Evolutionary conservation across 805 yeast genomes (phyloP).

Genomic region (Yarrowia sp.): DNA sequence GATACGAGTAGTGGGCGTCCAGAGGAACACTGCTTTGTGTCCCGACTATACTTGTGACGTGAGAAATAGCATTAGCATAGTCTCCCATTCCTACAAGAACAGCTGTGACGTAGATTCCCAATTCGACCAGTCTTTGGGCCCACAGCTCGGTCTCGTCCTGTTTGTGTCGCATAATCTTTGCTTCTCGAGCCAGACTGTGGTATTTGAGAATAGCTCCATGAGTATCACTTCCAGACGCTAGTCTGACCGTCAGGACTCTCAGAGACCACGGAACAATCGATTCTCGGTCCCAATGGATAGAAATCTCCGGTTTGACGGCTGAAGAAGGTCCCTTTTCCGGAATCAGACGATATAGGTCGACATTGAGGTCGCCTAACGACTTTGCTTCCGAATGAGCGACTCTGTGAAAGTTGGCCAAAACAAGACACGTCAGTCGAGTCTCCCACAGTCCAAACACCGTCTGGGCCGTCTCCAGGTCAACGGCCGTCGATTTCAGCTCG

Average conservation of each 20-base stretch:
- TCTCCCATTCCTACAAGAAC: constrained; percentile 38
- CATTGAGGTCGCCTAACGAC: constrained; percentile 33
- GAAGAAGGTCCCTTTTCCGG: constrained; percentile 27
- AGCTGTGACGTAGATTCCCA: constrained; percentile 38
- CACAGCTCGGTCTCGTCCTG: constrained; percentile 27
- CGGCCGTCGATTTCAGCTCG: constrained; percentile 8
- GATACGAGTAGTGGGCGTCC: not conserved
- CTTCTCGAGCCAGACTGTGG: constrained; percentile 39
- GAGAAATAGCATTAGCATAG: constrained; percentile 34
- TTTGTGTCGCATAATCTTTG: constrained; percentile 32
- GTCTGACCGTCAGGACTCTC: constrained; percentile 35
- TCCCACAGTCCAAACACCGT: constrained; percentile 35
- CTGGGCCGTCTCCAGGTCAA: constrained; percentile 18
- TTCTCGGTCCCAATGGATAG: constrained; percentile 16
- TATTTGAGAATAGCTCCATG: constrained; percentile 36
- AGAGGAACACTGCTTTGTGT: not conserved
- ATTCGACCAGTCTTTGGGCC: constrained; percentile 32
- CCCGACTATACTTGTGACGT: not conserved
- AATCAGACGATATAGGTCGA: constrained; percentile 30
- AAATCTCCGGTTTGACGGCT: not conserved
- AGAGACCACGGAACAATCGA: constrained; percentile 38
- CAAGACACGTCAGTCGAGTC: constrained; percentile 33
- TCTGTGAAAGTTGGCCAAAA: constrained; percentile 33
- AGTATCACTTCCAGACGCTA: constrained; percentile 38
- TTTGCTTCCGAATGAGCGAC: constrained; percentile 38